These are phyloP conservation scores for Plenodomus tracheiphilus DNA, from an alignment of 2,329 filamentous ascomycete genomes.

Conservation along the genomic window DNA sequence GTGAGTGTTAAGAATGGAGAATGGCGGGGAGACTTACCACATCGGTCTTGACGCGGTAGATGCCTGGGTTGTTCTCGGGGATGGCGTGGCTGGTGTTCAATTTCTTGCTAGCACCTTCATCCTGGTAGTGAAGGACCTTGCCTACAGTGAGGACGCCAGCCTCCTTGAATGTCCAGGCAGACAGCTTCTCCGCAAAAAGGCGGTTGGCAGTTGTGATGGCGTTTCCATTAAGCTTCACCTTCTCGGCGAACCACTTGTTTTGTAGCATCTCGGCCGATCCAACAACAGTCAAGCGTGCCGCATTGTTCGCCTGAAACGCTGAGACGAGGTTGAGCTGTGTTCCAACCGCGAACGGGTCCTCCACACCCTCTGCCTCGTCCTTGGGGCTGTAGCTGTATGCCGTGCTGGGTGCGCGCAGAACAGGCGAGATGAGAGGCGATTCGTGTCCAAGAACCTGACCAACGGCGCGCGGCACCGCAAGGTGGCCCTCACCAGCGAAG, in stretches of 20 bases:
- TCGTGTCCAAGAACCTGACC: constrained; percentile 79
- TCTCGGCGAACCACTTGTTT: constrained; percentile 84
- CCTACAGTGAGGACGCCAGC: constrained; percentile 85
- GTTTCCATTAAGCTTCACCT: constrained; percentile 62
- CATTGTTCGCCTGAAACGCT: constrained; percentile 87
- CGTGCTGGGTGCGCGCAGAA: constrained; percentile 79
- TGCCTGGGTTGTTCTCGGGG: constrained; percentile 70
- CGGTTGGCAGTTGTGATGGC: constrained; percentile 72
- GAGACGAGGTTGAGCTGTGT: constrained; percentile 84
- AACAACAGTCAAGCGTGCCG: constrained; percentile 82
- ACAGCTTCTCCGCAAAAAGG: constrained; percentile 80
- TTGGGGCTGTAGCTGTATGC: constrained; percentile 95
- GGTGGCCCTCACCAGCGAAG: constrained; percentile 69
- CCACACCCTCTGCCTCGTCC: constrained; percentile 72
- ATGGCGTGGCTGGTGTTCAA: constrained; percentile 44
- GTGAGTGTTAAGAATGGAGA: not conserved
- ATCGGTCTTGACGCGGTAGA: constrained; percentile 96
- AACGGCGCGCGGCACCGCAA: constrained; percentile 81
- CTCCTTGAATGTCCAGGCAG: constrained; percentile 97
- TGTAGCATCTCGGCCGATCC: constrained; percentile 86
- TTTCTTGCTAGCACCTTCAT: constrained; percentile 57
- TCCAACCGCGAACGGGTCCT: constrained; percentile 84
- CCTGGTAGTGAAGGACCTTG: constrained; percentile 74
- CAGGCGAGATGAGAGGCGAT: constrained; percentile 75
- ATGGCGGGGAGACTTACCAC: constrained; percentile 67